Evolutionary conservation across 306 rosid species (phyloP).

Genomic region (Dryas drummondii): DNA sequence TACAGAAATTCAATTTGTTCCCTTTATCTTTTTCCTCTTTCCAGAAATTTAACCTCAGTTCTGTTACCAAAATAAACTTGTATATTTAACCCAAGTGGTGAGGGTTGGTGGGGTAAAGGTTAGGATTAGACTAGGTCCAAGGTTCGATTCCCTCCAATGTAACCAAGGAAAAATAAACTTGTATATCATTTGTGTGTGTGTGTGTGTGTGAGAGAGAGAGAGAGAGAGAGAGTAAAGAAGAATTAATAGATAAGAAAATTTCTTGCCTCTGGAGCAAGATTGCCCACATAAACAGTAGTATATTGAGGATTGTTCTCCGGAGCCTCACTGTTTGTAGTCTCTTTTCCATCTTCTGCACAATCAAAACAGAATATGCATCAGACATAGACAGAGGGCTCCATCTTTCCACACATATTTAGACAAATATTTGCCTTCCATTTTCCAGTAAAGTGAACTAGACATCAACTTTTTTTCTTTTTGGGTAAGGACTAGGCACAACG

Average conservation of each 20-base stretch:
- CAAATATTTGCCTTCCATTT: not conserved
- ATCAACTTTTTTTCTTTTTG: not conserved
- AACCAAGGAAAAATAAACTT: not conserved
- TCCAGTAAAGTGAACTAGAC: not conserved
- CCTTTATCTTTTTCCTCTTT: not conserved
- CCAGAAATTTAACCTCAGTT: not conserved
- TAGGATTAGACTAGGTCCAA: too few relatives aligned
- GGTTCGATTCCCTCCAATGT: too few relatives aligned
- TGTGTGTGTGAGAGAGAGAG: not conserved
- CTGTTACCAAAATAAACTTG: not conserved
- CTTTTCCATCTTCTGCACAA: slow-evolving; percentile 93
- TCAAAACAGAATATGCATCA: slow-evolving; percentile 3
- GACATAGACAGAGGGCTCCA: not conserved
- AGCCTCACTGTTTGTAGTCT: slow-evolving; percentile 63
- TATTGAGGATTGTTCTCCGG: slow-evolving; percentile 96
- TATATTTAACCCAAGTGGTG: too few relatives aligned
- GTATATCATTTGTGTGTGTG: not conserved
- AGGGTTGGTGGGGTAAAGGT: too few relatives aligned
- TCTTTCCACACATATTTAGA: not conserved
- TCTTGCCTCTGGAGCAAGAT: slow-evolving; percentile 86
- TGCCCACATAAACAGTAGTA: slow-evolving; percentile 96
- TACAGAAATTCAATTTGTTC: not conserved
- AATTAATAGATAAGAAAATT: not conserved
- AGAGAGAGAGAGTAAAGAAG: not conserved
- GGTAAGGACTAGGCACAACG: not conserved